Conservation (phyloP, 306 rosid species). For the Prunus fruticosa region DNA sequence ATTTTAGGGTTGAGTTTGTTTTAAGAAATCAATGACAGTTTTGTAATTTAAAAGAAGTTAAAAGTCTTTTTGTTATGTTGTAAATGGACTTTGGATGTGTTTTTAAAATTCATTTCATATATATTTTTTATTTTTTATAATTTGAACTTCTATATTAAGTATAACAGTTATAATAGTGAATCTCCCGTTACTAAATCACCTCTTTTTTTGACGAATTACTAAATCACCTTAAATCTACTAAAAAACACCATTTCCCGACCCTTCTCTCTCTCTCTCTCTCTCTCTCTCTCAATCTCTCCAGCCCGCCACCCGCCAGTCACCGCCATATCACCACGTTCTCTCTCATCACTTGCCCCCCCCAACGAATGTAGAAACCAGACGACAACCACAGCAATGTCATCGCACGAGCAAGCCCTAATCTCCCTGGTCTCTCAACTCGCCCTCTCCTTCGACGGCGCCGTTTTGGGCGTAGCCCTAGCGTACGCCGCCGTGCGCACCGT, state of each 20-base stretch:
- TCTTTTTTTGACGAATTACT: not conserved
- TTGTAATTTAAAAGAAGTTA: no score
- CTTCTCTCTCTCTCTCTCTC: not conserved
- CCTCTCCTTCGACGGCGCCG: constrained; percentile 81
- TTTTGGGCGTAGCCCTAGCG: constrained; percentile 66
- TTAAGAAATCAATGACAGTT: no score
- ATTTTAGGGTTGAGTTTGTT: no score
- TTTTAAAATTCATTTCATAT: no score
- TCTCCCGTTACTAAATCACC: no score
- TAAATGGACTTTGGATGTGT: no score
- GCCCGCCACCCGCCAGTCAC: not conserved
- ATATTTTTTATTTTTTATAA: no score
- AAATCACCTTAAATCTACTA: not conserved
- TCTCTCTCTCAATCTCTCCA: not conserved
- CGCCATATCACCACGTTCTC: not conserved
- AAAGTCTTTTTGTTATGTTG: no score
- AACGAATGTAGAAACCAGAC: not conserved
- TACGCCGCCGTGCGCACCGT: constrained; percentile 62
- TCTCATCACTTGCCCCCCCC: not conserved
- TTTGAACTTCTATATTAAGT: no score
- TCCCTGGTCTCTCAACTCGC: constrained; percentile 69
- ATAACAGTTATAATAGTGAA: no score
- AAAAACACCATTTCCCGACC: not conserved
- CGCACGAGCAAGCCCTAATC: constrained; percentile 63
- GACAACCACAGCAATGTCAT: constrained; percentile 44